These are phyloP conservation scores for Solanum paucissectum DNA, from an alignment of 257 asterid genomes.

Conservation along the genomic window DNA sequence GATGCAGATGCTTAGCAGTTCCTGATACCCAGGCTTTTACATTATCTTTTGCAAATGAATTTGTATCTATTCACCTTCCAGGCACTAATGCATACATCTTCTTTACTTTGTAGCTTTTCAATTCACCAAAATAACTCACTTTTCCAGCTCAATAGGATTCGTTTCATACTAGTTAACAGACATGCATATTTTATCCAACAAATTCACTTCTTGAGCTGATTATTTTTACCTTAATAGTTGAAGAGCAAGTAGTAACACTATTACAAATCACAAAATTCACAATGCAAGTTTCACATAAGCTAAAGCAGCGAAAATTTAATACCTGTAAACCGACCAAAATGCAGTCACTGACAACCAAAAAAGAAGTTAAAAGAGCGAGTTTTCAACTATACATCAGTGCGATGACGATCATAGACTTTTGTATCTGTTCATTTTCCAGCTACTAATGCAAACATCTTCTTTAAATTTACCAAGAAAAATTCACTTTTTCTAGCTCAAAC, in stretches of 20 bases:
- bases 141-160: background rate
- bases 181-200: background rate
- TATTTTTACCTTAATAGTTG: background rate
- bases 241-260: background rate
- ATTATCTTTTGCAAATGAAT: background rate
- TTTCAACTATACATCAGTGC: slow-evolving; percentile 13
- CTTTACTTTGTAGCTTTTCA: background rate
- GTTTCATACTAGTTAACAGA: background rate
- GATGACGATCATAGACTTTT: slow-evolving; percentile 25
- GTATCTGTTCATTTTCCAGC: background rate
- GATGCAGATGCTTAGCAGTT: background rate
- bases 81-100: background rate
- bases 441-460: background rate
- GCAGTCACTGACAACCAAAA: slow-evolving; percentile 14
- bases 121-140: background rate
- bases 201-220: background rate
- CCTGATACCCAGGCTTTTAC: background rate
- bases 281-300: background rate
- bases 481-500: background rate
- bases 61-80: background rate
- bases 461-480: background rate
- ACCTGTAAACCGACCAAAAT: background rate
- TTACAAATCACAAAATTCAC: background rate
- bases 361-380: slow-evolving; percentile 21
- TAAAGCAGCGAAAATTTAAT: background rate